Evolutionary conservation across 805 yeast species (phyloP).

Genomic region (Saccharomyces paradoxus): DNA sequence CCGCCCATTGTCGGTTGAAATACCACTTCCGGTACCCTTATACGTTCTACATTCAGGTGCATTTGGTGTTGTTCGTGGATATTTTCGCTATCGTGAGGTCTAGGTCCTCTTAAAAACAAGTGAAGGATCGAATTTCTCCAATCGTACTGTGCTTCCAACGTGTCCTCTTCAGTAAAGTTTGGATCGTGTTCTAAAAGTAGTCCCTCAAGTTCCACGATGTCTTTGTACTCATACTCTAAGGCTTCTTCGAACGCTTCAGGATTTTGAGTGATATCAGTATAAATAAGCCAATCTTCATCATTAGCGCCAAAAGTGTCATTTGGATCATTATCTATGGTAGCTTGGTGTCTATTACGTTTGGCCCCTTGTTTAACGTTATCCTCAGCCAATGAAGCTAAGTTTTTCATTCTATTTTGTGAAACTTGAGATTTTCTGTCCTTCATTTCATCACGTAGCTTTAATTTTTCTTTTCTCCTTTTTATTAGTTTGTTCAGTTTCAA

Average conservation of each 20-base stretch:
- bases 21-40: constrained; percentile 83
- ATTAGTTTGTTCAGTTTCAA: constrained; percentile 50
- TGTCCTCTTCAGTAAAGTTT: constrained; percentile 75
- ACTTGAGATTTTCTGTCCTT: constrained; percentile 85
- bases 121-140: constrained; percentile 79
- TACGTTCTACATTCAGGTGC: constrained; percentile 83
- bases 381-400: constrained; percentile 80
- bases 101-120: constrained; percentile 82
- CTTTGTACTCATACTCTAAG: constrained; percentile 63
- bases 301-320: constrained; percentile 91
- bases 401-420: constrained; percentile 87
- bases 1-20: constrained; percentile 94
- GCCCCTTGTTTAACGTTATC: constrained; percentile 37
- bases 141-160: constrained; percentile 70
- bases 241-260: constrained; percentile 62
- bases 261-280: constrained; percentile 69
- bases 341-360: constrained; percentile 46
- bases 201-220: constrained; percentile 57
- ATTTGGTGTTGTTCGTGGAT: constrained; percentile 84
- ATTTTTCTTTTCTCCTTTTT: constrained; percentile 55
- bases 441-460: constrained; percentile 65
- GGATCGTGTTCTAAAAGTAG: constrained; percentile 78
- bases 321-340: constrained; percentile 81
- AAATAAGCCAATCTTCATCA: constrained; percentile 92
- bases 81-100: constrained; percentile 73